Evolutionary conservation across 2,329 filamentous ascomycete species (phyloP), one percentile per base, ranked within the genome.

Genomic region (Aspergillus ruber): DNA sequence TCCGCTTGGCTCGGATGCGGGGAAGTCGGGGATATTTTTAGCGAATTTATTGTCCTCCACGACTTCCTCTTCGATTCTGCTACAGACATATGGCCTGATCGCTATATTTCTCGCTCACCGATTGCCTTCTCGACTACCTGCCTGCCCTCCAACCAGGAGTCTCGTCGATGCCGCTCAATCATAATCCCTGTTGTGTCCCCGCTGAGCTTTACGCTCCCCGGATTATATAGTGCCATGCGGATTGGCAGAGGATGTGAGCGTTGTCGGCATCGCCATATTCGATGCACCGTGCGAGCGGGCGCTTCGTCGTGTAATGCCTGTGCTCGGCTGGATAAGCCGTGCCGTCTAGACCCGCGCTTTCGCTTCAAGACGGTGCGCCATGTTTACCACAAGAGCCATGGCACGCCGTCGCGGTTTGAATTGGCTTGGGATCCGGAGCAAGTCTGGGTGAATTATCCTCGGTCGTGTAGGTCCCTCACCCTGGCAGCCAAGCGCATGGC

Each of bases 201-300:
- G 36, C 36, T 39, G 36, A 39, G 36, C 36, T 39, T 12, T 6
- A 20, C 17, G 36, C 36, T 39, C 36, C 36, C 36, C 36, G 36
- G 36, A 18, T 20, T 39, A 21, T 39, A 20, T 39, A 39, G 36
- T 38, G 54, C 50, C 48, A 65, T 64, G 62, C 60, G 62, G 56
- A 61, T 64, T 49, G 58, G 59, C 44, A 61, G 58, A 50, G 64
- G 64, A 48, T 67, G 64, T 59, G 58, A 52, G 51, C 54, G 59
- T 50, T 67, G 64, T 58, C 64, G 64, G 27, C 48, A 62, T 62
- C 64, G 64, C 51, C 64, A 67, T 58, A 64, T 66, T 29, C 61
- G 62, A 44, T 66, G 64, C 41, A 61, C 58, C 6, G 58, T 65
- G 40, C 52, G 53, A 6, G 32, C 49, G 1, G 63, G 60, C 3